Evolutionary conservation across 1,139 yeast species (phyloP), one percentile per base, ranked within the genome.

Genomic region (Geotrichum macrosporum): DNA sequence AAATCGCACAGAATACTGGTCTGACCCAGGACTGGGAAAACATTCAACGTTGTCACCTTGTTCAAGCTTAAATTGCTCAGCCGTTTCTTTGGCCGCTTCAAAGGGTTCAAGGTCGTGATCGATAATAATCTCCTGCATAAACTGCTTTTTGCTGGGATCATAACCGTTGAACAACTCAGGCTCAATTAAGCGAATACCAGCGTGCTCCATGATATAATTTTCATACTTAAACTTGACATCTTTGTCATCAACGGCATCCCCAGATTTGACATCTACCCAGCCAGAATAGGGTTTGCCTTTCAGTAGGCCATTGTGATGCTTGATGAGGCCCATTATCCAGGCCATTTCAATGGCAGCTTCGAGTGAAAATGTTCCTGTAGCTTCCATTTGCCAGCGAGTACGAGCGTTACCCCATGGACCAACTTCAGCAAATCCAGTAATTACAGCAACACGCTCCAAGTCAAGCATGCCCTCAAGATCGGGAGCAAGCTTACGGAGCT

Each of bases 331-430:
- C 97, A 92, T 92, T 59, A 92, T 88, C 97, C 97, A 92, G 44
- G 98, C 97, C 95, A 92, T 89, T 74, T 92, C 98, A 65, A 92
- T 84, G 64, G 96, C 84, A 64, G 98, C 98, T 72, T 92, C 98
- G 61, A 92, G 74, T n/a, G 97, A 88, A 70, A 92, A 92, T 65
- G 85, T 88, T 61, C 98, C 98, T 53, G 70, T 57, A 47, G 96
- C 87, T 73, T 92, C 98, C 95, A 92, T 92, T 71, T 92, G 97
- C 98, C 98, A 92, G 76, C 98, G 82, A 52, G 98, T 92, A 77
- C 97, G 84, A 37, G 98, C 72, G 67, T 89, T 88, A 78, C 98
- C 98, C 96, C 96, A 94, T 64, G 98, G 98, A 65, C 96, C 94
- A 59, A 92, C 97, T 73, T 92, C 98, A 56, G 96, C 75, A 73